phyloP scores from a whole-genome alignment of 768 basidiomycete genomes.

The Hygrocybe punicea region DNA sequence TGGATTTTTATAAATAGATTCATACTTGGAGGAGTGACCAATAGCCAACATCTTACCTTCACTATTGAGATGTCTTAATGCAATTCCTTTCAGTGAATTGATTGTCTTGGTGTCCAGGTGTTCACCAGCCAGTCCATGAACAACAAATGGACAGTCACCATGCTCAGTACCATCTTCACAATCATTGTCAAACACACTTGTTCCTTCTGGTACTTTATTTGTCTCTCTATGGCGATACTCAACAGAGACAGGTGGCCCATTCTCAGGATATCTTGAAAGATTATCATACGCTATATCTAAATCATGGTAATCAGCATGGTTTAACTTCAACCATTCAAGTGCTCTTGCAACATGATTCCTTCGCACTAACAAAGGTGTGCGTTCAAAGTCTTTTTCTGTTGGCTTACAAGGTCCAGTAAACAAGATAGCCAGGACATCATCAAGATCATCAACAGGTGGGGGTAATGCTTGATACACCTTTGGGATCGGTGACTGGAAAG shows the following conservation, averaged over 20 bases:
- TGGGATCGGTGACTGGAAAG: constrained; percentile 24
- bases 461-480: constrained; percentile 24
- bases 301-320: constrained; percentile 34
- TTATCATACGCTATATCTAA: constrained; percentile 28
- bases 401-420: constrained; percentile 30
- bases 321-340: constrained; percentile 36
- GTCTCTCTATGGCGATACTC: constrained; percentile 16
- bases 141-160: constrained; percentile 25
- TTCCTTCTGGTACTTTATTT: constrained; percentile 24
- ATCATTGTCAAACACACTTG: constrained; percentile 24
- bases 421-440: constrained; percentile 33
- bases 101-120: constrained; percentile 10
- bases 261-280: constrained; percentile 19
- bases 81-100: constrained; percentile 18
- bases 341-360: constrained; percentile 23
- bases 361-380: constrained; percentile 29
- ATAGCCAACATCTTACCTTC: constrained; percentile 27
- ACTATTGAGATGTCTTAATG: constrained; percentile 26
- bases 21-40: constrained; percentile 23
- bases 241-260: constrained; percentile 6
- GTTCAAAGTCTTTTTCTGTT: constrained; percentile 22
- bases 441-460: constrained; percentile 25
- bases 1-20: constrained; percentile 35
- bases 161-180: constrained; percentile 18
- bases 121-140: constrained; percentile 25